Conservation (phyloP, 1,139 yeast species). For the Blastobotrys elegans region DNA sequence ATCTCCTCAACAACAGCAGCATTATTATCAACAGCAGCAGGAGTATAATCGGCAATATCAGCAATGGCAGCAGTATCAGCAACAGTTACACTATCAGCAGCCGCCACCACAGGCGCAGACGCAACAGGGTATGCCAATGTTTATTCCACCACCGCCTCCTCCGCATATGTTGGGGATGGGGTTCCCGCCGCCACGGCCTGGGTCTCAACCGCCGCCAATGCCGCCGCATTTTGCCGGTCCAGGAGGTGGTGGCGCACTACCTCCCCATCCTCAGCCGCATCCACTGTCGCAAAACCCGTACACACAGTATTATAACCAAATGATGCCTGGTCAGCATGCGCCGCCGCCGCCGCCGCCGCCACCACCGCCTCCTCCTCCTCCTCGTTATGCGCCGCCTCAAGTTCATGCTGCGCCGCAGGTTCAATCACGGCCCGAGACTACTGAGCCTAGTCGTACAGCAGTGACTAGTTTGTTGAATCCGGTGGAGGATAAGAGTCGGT, state of each 20-base stretch:
- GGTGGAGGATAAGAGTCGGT: slow-evolving; percentile 1
- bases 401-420: not conserved
- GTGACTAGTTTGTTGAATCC: slow-evolving; percentile 13
- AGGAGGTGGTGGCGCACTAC: not conserved
- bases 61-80: not conserved
- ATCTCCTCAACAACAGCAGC: not conserved
- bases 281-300: not conserved
- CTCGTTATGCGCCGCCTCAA: not conserved
- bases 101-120: not conserved
- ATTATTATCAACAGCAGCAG: not conserved
- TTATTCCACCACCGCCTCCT: slow-evolving; percentile 2
- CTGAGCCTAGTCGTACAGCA: slow-evolving; percentile 12
- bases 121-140: not conserved
- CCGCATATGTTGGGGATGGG: not conserved
- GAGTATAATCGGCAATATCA: not conserved
- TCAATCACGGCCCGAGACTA: not conserved
- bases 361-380: slow-evolving; percentile 8
- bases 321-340: too few species aligned
- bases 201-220: slow-evolving; percentile 7
- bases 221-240: slow-evolving; percentile 1
- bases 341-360: slow-evolving; percentile 2
- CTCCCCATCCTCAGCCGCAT: slow-evolving; percentile 1
- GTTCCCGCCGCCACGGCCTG: slow-evolving; percentile 2
- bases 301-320: too few species aligned
- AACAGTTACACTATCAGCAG: not conserved